A percentile compares a stretch with the other conserved stretches of the same genome.
Conservation (phyloP, 2,329 filamentous ascomycete genomes). For the Falciphora oryzae region DNA sequence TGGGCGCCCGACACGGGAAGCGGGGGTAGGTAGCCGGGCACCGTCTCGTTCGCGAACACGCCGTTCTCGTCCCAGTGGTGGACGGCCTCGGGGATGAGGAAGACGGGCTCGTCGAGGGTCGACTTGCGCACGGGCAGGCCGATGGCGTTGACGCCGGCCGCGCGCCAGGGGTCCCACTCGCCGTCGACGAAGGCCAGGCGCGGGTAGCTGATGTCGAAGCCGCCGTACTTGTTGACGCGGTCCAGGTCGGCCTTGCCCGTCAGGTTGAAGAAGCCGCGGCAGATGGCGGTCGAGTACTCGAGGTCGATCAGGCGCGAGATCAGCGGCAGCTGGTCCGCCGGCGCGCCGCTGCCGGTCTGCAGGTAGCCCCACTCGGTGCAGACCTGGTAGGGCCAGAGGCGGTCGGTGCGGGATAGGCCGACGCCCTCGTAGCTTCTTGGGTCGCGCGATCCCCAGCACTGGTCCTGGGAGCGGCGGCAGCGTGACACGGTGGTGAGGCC, state of each 20-base stretch:
- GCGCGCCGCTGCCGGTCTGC: conserved; percentile 65
- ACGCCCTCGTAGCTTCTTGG: conserved; percentile 27
- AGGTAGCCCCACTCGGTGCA: conserved; percentile 72
- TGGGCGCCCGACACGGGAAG: conserved; percentile 37
- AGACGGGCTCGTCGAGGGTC: conserved; percentile 61
- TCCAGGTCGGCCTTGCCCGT: conserved; percentile 55
- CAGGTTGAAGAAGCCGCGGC: conserved; percentile 65
- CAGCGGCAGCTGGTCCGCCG: conserved; percentile 57
- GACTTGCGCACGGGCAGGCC: conserved; percentile 50
- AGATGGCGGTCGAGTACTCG: conserved; percentile 56
- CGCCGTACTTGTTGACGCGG: conserved; percentile 71
- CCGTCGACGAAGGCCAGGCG: conserved; percentile 75
- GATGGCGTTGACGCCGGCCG: conserved; percentile 65
- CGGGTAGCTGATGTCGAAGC: conserved; percentile 64
- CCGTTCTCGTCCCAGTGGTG: conserved; percentile 80
- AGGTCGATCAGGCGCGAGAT: conserved; percentile 66
- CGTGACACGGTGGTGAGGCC: conserved; percentile 22
- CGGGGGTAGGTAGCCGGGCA: conserved; percentile 47
- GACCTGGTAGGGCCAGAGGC: conserved; percentile 47
- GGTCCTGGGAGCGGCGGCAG: conserved; percentile 26
- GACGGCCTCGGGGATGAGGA: conserved; percentile 63
- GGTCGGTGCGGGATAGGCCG: conserved; percentile 33
- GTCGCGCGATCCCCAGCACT: conserved; percentile 32
- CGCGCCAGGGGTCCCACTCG: conserved; percentile 73
- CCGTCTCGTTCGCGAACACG: conserved; percentile 57